phyloP scores from a whole-genome alignment of 2,329 filamentous ascomycete species.

The Domatiomyces globalis region DNA sequence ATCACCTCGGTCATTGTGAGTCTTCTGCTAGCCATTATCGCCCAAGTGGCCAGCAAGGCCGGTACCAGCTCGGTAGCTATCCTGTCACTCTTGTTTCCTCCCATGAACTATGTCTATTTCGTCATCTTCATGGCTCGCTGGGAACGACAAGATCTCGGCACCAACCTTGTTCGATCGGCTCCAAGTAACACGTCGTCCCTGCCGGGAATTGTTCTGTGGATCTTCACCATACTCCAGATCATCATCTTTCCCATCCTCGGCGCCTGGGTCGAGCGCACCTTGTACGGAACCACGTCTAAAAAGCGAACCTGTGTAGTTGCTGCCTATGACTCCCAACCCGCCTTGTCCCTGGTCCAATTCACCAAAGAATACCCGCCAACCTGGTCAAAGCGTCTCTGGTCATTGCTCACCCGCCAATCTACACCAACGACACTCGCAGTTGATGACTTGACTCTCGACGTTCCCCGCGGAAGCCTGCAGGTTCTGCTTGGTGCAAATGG shows the following conservation, averaged over 20 bases:
- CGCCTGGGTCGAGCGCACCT: slow-evolving; percentile 54
- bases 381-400: slow-evolving; percentile 39
- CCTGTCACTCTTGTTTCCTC: slow-evolving; percentile 64
- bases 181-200: slow-evolving; percentile 54
- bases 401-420: slow-evolving; percentile 33
- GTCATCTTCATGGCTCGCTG: slow-evolving; percentile 62
- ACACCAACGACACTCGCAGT: slow-evolving; percentile 67
- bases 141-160: slow-evolving; percentile 46
- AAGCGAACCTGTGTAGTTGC: slow-evolving; percentile 34
- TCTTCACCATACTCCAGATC: slow-evolving; percentile 65
- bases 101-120: slow-evolving; percentile 79
- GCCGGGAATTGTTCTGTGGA: slow-evolving; percentile 61
- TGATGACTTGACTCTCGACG: slow-evolving; percentile 54
- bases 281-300: slow-evolving; percentile 61
- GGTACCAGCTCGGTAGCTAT: slow-evolving; percentile 51
- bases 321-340: slow-evolving; percentile 13
- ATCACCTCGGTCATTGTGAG: slow-evolving; percentile 61
- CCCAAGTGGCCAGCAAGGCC: slow-evolving; percentile 56
- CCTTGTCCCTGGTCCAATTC: slow-evolving; percentile 56
- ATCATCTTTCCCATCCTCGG: slow-evolving; percentile 63
- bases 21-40: slow-evolving; percentile 64
- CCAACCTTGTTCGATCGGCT: slow-evolving; percentile 48
- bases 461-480: slow-evolving; percentile 66
- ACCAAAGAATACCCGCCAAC: slow-evolving; percentile 64
- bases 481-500: slow-evolving; percentile 81